Evolutionary conservation across 257 asterid species (phyloP).

Genomic region (Henckelia pumila): DNA sequence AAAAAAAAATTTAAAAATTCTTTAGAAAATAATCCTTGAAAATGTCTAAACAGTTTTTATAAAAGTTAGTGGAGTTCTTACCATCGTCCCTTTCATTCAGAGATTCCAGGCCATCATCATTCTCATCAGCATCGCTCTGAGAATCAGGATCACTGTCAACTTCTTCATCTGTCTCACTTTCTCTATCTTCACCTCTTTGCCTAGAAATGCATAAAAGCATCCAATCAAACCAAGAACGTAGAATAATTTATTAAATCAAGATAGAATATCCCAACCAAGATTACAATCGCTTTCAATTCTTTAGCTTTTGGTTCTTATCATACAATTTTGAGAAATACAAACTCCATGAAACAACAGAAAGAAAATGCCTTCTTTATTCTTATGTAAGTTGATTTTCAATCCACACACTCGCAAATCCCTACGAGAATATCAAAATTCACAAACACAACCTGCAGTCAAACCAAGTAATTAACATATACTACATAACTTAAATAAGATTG

Average conservation of each 20-base stretch:
- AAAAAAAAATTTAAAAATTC: too few species aligned
- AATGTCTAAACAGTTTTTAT: neutral
- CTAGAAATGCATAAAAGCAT: slow-evolving; percentile 34
- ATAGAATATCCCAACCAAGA: neutral
- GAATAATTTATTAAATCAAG: neutral
- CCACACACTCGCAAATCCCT: slow-evolving; percentile 6
- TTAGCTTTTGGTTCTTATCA: neutral
- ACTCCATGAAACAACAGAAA: slow-evolving; percentile 7
- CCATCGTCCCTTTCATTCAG: too few species aligned
- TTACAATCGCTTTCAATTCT: too few species aligned
- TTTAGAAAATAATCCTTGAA: neutral
- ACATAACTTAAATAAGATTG: neutral
- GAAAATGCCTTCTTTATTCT: slow-evolving; percentile 1
- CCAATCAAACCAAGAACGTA: neutral
- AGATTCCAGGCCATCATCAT: slow-evolving; percentile 36
- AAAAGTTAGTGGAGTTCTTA: slow-evolving; percentile 24
- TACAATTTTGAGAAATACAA: neutral
- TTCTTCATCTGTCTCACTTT: slow-evolving; percentile 58
- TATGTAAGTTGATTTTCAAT: neutral
- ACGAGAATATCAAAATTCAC: neutral
- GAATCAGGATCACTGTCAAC: slow-evolving; percentile 37
- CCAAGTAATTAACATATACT: neutral
- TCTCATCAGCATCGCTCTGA: slow-evolving; percentile 34
- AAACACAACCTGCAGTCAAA: neutral
- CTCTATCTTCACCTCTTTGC: slow-evolving; percentile 65